Evolutionary conservation across 176 grass and related monocot species (phyloP), one percentile per base, ranked within the genome.

Genomic region (Musa beccarii): DNA sequence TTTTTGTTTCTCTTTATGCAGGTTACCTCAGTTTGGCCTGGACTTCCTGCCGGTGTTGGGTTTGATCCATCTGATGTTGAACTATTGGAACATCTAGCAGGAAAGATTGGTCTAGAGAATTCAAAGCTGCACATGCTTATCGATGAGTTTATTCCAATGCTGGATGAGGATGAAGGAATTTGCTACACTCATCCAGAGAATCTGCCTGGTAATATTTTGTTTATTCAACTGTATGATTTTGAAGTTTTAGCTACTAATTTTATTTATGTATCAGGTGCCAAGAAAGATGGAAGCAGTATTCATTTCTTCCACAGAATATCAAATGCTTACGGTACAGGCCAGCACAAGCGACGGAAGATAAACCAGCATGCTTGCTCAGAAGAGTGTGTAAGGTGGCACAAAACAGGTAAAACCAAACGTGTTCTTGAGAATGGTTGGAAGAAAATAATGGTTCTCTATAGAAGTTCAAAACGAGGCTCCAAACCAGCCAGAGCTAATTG

Each of bases 381-480:
- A 79, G 76, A 86, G 49, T 73, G 85, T 82, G 62, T 88, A 28
- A 89, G 90, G 67, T 98, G 95, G 95, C 90, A 98, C 73, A 98
- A 93, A 79, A 98, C 90, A 1, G 95, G 95, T 2, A 91, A 82
- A 80, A 82, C 90, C 9, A 98, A 86, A 89, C 15, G 72, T 10
- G 59, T 98, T 72, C 22, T 75, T 61, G 84, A 86, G 0, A 87
- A 85, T 43, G 86, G 95, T 67, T 98, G 90, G 90, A 98, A 87
- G 82, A 93, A 98, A 75, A 93, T 98, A 78, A 77, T 98, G 88
- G 95, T 98, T 81, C 77, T 98, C 68, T 89, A 93, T 75, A 92
- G 81, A 82, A 75, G 71, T 72, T 54, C 21, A 10, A 80, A 89
- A 85, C 80, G 52, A 72, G 76, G 88, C 21, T 34, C 19, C 81